Evolutionary conservation across 805 yeast genomes (phyloP), one percentile per base, ranked within the genome.

Genomic region (Spathaspora sp.): DNA sequence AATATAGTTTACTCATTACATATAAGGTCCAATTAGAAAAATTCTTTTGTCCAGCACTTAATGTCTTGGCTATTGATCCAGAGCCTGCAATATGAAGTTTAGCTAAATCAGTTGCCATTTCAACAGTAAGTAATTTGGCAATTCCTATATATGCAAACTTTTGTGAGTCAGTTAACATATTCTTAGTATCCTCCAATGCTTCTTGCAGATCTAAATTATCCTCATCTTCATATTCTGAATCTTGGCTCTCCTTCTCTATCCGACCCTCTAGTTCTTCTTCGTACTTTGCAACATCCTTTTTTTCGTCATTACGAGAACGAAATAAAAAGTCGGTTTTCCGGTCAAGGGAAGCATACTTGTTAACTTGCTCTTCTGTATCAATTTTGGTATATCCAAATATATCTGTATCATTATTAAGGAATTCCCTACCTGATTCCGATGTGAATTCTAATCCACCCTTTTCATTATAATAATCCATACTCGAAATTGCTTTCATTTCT

Each of bases 61-160:
- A 66, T 55, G 80, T 74, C 56, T 80, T 82, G 18, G 88, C 80
- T 4, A 85, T 73, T 55, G 75, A 80, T 9, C 77, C 70, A 2
- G 81, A 78, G 0, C 83, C 73, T 9, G 80, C 80, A 18, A 74
- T 63, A 51, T 81, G 78, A 18, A 83, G 64, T 48, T 73, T 70
- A 0, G 94, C 92, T 52, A 92, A 68, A n/a, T 82, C 83, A 0
- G 89, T 80, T 17, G 96, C 96, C 86, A 91, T 82, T 18, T 87
- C 88, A 20, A 87, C 88, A 49, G 85, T 79, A 5, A 87, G 77
- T 35, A 94, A 78, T 58, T 88, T 86, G 8, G 87, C 83, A 9
- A 93, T 76, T 0, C 97, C 98, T 6, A 88, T 87, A 63, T 94
- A 94, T 2, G 98, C 98, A 55, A 92, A 86, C 60, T 89, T 86